phyloP scores from a whole-genome alignment of 148 eudicot species.

The Diospyros lotus region DNA sequence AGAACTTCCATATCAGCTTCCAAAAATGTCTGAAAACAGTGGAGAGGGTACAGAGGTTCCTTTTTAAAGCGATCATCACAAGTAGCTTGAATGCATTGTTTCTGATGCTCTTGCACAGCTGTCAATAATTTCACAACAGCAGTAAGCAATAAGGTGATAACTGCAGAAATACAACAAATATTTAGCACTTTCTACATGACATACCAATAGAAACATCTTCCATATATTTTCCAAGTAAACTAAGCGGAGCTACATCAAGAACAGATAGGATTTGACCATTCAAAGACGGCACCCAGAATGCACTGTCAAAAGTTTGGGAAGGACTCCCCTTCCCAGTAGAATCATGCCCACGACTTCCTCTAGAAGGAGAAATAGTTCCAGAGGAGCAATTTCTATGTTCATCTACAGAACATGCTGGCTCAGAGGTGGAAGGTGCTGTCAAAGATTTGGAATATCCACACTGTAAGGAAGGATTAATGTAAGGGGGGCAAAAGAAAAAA shows the following conservation, averaged over 20 bases:
- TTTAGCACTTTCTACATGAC: conserved; percentile 19
- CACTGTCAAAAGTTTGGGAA: conserved; percentile 29
- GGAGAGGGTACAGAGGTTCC: conserved; percentile 68
- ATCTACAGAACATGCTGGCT: conserved; percentile 26
- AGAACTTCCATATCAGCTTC: conserved; percentile 37
- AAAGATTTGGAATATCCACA: conserved; percentile 26
- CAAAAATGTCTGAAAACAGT: conserved; percentile 25
- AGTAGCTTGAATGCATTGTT: conserved; percentile 44
- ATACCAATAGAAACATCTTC: conserved; percentile 82
- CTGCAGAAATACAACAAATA: conserved; percentile 8
- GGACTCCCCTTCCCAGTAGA: conserved; percentile 17
- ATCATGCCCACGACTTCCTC: conserved; percentile 15
- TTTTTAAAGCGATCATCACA: conserved; percentile 32
- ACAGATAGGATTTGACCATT: conserved; percentile 62
- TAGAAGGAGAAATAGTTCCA: conserved; percentile 16
- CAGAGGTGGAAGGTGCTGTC: conserved; percentile 18
- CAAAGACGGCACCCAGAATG: conserved; percentile 51
- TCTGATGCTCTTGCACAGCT: conserved; percentile 66
- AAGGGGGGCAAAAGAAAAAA: conserved; percentile 44
- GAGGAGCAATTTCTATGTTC: conserved; percentile 32
- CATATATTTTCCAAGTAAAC: conserved; percentile 58
- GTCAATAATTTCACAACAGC: conserved; percentile 22
- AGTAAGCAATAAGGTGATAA: conserved; percentile 15
- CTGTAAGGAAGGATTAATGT: conserved; percentile 37
- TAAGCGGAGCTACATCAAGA: conserved; percentile 83